Base-by-base conservation (phyloP, 1,284 basidiomycete species). In the Ganoderma resinaceum region DNA sequence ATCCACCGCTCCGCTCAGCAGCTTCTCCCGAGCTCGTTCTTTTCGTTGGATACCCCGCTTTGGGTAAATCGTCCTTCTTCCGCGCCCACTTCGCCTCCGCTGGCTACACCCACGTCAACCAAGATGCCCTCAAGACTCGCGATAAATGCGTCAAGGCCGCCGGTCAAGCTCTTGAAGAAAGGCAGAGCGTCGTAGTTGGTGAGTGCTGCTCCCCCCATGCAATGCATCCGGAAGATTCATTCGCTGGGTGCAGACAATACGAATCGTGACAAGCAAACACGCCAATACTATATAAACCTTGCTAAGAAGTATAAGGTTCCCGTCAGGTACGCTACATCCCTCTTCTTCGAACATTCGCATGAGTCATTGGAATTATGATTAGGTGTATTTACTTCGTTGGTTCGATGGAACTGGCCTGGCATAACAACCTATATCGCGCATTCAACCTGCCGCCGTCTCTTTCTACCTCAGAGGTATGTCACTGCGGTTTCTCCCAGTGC, bases 61-160 rank as follows among this genome's bases (percentile, higher is more conserved):
- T 95, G 1, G 97, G 97, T 55, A 99, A 99, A 80, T 92, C 95
- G 0, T 87, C 90, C 0, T 94, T 97, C 78, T 98, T 87, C 80
- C 81, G 82, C 14, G 84, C 79, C 46, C 82, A 95, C 76, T 97
- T 98, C 77, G 79, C 82, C n/a, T 83, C 88, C 0, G 81, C 79
- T 5, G 88, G 85, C 16, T 97, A 98, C 78, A 81, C 85, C 3
- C 94, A 96, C 73, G 84, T 98, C 69, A 97, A 97, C 77, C 95
- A 97, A 80, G 95, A 97, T 78, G 90, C 83, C 1, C 82, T 98
- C 1, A 87, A 87, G 65, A 90, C 89, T 14, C 85, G 93, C 57
- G 83, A 89, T 6, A 95, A 91, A 76, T 98, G 96, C 74, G 70
- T 96, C 40, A 88, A 86, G 72, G 86, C 85, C 0, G 89, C 90